Conservation (phyloP, 148 eudicot genomes). For the Camellia granthamiana region DNA sequence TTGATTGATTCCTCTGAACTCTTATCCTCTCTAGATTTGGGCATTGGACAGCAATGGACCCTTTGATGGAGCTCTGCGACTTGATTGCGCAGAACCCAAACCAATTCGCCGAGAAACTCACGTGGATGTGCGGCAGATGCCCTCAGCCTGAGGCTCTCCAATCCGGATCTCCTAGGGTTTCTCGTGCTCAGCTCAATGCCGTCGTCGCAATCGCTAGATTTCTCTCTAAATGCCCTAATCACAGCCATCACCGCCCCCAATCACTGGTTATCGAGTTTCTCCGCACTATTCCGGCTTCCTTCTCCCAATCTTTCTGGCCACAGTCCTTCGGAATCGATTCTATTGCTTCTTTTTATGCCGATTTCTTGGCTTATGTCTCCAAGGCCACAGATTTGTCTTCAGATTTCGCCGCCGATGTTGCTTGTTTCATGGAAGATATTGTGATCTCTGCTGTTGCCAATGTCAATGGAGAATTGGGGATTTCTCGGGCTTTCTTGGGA, state of each 20-base stretch:
- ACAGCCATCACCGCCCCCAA: constrained; percentile 44
- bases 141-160: constrained; percentile 56
- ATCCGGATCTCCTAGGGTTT: constrained; percentile 56
- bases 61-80: constrained; percentile 83
- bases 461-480: constrained; percentile 33
- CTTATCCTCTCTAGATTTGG: too few species aligned
- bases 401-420: constrained; percentile 60
- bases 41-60: constrained; percentile 47
- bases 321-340: constrained; percentile 48
- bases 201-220: constrained; percentile 57
- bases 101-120: constrained; percentile 59
- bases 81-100: constrained; percentile 64
- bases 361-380: constrained; percentile 53
- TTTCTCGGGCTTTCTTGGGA: constrained; percentile 55
- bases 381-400: constrained; percentile 49
- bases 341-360: constrained; percentile 47
- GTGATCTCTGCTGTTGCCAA: constrained; percentile 43
- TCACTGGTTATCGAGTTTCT: constrained; percentile 50
- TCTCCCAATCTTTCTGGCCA: constrained; percentile 73
- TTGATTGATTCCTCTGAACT: too few species aligned
- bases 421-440: constrained; percentile 55
- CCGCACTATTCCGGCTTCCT: constrained; percentile 51
- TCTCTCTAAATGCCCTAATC: constrained; percentile 59
- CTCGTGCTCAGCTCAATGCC: constrained; percentile 76
- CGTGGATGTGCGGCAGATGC: constrained; percentile 78